A percentile compares a stretch with the other conserved stretches of the same genome.
Conservation (phyloP, 495 filamentous ascomycete species). For the Penicillium parvum region DNA sequence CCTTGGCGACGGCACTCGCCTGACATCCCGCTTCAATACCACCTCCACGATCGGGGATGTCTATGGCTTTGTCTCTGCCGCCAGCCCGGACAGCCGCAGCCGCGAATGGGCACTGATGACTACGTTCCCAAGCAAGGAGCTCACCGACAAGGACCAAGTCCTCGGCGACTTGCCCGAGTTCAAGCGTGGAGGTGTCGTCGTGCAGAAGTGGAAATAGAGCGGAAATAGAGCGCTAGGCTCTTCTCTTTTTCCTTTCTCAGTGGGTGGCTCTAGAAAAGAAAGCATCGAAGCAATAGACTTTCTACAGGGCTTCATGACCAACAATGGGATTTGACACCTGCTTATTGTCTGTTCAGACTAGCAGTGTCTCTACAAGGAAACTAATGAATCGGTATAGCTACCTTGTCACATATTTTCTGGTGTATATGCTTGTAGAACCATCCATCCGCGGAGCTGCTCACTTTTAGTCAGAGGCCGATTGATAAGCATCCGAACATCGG, state of each 20-base stretch:
- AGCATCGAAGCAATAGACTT: background rate
- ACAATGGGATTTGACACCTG: background rate
- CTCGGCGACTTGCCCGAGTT: slow-evolving; percentile 80
- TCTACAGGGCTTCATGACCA: background rate
- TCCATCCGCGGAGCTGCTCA: slow-evolving; percentile 1
- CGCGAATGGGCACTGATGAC: slow-evolving; percentile 83
- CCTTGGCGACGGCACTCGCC: slow-evolving; percentile 80
- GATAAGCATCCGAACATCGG: slow-evolving; percentile 42
- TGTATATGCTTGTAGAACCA: background rate
- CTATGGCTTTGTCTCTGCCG: slow-evolving; percentile 74
- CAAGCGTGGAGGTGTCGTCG: slow-evolving; percentile 75
- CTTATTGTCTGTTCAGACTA: background rate
- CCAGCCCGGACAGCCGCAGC: slow-evolving; percentile 53
- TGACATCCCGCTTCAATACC: slow-evolving; percentile 87
- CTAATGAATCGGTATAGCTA: background rate
- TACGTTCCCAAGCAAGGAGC: slow-evolving; percentile 92
- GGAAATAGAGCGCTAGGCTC: too few relatives aligned
- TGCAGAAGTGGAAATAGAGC: slow-evolving; percentile 77
- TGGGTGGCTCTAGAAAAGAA: slow-evolving; percentile 5
- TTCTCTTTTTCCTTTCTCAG: background rate
- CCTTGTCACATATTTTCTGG: too few relatives aligned
- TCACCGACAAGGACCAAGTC: slow-evolving; percentile 63
- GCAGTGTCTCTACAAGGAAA: background rate
- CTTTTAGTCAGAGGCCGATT: slow-evolving; percentile 33
- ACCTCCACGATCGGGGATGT: slow-evolving; percentile 87